Evolutionary conservation across 2,329 filamentous ascomycete species (phyloP).

Genomic region (Neurospora crassa): DNA sequence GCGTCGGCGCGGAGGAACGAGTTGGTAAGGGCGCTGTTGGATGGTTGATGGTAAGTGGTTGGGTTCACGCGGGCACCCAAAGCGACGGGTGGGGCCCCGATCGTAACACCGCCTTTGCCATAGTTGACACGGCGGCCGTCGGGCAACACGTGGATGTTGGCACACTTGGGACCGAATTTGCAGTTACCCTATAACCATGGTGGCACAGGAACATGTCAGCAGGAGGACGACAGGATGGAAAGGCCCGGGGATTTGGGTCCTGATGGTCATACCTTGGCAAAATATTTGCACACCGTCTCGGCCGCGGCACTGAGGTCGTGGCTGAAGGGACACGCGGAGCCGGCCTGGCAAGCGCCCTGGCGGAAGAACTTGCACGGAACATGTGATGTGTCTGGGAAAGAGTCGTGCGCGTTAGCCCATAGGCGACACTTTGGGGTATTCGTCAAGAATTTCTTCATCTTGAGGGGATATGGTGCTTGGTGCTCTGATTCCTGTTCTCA

Average conservation of each 20-base stretch:
- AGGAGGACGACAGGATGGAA: slow-evolving; percentile 5
- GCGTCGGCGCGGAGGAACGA: slow-evolving; percentile 57
- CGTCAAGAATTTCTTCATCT: no score
- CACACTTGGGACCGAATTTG: slow-evolving; percentile 97
- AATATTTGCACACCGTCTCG: slow-evolving; percentile 96
- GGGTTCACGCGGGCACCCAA: slow-evolving; percentile 61
- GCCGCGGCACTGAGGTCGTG: slow-evolving; percentile 80
- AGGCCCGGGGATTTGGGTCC: slow-evolving; percentile 8
- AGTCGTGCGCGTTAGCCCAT: slow-evolving; percentile 3
- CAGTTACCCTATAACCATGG: slow-evolving; percentile 68
- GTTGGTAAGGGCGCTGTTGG: slow-evolving; percentile 61
- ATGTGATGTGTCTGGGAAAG: slow-evolving; percentile 71
- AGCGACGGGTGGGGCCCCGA: slow-evolving; percentile 47
- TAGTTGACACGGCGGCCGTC: slow-evolving; percentile 89
- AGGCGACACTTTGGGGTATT: neutral
- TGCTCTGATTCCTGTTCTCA: neutral
- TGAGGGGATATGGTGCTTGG: neutral
- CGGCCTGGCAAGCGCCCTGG: slow-evolving; percentile 91
- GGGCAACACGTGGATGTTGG: slow-evolving; percentile 88
- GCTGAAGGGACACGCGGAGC: slow-evolving; percentile 90
- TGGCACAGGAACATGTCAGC: slow-evolving; percentile 12
- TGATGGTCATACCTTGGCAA: slow-evolving; percentile 64
- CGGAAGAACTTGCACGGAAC: slow-evolving; percentile 99
- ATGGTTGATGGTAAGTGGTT: slow-evolving; percentile 53
- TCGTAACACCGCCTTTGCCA: slow-evolving; percentile 58